Conservation (phyloP, 1,284 basidiomycete species). For the Apiotrichum domesticum region DNA sequence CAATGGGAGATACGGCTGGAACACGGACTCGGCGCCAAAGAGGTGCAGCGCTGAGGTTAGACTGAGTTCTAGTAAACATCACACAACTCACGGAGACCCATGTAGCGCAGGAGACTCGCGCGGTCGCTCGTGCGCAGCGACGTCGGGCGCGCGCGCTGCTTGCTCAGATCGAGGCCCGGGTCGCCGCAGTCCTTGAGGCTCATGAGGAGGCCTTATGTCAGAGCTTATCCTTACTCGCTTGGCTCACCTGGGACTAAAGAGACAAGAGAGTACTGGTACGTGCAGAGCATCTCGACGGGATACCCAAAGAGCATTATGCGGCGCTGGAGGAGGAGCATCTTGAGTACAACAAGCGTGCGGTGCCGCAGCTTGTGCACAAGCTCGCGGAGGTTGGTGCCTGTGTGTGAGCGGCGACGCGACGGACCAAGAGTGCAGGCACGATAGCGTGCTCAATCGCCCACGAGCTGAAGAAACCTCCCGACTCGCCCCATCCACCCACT, state of each 20-base stretch:
- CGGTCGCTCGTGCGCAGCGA: conserved; percentile 84
- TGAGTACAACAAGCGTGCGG: conserved; percentile 86
- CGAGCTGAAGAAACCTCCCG: neutral
- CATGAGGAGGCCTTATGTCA: conserved; percentile 65
- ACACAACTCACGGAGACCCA: conserved; percentile 72
- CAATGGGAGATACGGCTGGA: conserved; percentile 94
- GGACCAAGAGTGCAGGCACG: neutral
- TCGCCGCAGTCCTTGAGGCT: conserved; percentile 87
- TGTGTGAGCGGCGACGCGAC: conserved; percentile 3
- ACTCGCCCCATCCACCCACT: neutral
- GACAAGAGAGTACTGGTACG: conserved; percentile 93
- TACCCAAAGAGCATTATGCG: conserved; percentile 95
- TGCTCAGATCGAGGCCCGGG: conserved; percentile 64
- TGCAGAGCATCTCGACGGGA: conserved; percentile 92
- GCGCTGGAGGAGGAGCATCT: conserved; percentile 88
- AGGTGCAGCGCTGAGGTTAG: conserved; percentile 47
- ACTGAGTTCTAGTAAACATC: conserved; percentile 46
- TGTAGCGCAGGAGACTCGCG: conserved; percentile 81
- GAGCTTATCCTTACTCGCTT: neutral
- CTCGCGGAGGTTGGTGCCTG: conserved; percentile 84
- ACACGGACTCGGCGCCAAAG: conserved; percentile 87
- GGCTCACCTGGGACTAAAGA: conserved; percentile 68
- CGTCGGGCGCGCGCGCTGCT: conserved; percentile 60
- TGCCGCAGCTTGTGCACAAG: conserved; percentile 91
- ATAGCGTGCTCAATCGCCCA: too few relatives aligned